Evolutionary conservation across 257 asterid genomes (phyloP), one percentile per base, ranked within the genome.

Genomic region (Echites panduratus): DNA sequence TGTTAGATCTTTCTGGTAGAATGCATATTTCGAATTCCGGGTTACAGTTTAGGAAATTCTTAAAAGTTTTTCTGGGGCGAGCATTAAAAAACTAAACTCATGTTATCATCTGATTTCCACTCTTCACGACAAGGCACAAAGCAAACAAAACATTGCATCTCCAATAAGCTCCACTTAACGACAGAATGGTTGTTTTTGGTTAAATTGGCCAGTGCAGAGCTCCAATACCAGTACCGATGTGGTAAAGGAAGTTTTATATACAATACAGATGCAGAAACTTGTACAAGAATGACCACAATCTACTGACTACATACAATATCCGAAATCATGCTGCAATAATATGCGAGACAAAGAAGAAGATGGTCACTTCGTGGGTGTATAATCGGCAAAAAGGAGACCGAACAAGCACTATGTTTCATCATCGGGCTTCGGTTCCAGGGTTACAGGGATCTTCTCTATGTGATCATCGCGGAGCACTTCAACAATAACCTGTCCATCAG

Each of bases 391-490:
- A 52, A 27, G 79, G 38, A 22, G 11, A 32, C 20, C 27, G 53
- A 45, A 65, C 17, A 59, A 9, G 44, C 67, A 22, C 73, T 74
- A 95, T 57, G 98, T 79, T 83, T 90, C 95, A 7, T 89, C 98
- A 27, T 90, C 97, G 26, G 90, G 97, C 82, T 89, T 92, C 63
- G 96, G 98, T 82, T 95, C 99, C 48, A 95, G 94, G 81, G 79
- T 17, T 57, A 92, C 98, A 57, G 96, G 96, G 74, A 92, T 86
- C 78, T 95, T 95, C 83, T 95, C 98, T 83, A 86, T 57, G 73
- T 88, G 87, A 84, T 95, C 99, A 50, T 89, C 98, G 10, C 98
- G 96, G 52, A 92, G 85, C 75, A 92, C 98, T 88, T 95, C 98
- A 58, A 95, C 91, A n/a, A 26, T 84, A 54, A 95, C 87, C 97